Evolutionary conservation across 441 rosid genomes (phyloP), one percentile per base, ranked within the genome.

Genomic region (Adansonia madagascariensis): DNA sequence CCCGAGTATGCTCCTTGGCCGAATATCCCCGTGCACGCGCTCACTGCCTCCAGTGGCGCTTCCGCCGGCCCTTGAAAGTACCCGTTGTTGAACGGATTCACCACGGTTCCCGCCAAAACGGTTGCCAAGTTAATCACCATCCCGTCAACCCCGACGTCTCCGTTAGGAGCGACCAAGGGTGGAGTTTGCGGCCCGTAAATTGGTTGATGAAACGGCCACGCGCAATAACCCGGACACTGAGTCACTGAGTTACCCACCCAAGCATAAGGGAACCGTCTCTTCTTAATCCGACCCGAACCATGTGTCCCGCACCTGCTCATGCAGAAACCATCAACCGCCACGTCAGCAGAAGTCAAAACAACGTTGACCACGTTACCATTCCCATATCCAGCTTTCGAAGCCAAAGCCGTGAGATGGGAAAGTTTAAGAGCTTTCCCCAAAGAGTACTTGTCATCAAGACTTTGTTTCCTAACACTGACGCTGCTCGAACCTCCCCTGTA

Each of bases 181-280:
- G 92, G 87, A 2, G 87, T 73, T 73, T 86, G 92, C 52, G 90
- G 92, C 12, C 92, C 92, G 83, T 83, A 83, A 14, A 84, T 68
- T 8, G 90, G 92, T 74, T 87, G 88, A 78, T 89, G 90, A 66
- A 88, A 88, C 17, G 91, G 91, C 91, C 91, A 85, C 59, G 91
- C 89, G 80, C 90, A 89, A 77, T 85, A 85, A 17, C 89, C 90
- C 0, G 90, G 88, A 77, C 92, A 89, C 80, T 84, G 87, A 46
- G 73, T 81, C 79, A 53, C 82, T 17, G 90, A 80, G 88, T 89
- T 82, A 12, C 92, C 90, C 6, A 86, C 89, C 92, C 92, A 89
- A 0, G 85, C 79, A 71, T 87, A 89, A 4, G 89, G 78, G 50
- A 75, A 80, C 73, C 62, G 62, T 31, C 61, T 72, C 53, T 31